phyloP scores from a whole-genome alignment of 2,329 filamentous ascomycete species.

The Pseudocercospora fijiensis region DNA sequence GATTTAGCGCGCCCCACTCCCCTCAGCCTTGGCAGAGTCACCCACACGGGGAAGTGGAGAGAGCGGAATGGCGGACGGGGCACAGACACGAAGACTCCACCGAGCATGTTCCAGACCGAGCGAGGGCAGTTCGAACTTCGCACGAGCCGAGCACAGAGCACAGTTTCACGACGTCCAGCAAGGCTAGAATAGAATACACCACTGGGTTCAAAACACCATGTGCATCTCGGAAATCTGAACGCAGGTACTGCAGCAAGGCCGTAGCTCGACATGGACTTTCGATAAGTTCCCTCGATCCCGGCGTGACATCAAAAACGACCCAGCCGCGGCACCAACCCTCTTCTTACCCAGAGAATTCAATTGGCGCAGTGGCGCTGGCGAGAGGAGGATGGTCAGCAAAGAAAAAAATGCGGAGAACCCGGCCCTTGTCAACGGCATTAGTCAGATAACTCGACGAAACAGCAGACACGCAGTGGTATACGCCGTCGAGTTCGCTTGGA shows the following conservation, averaged over 20 bases:
- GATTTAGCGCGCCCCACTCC: background rate
- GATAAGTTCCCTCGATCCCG: background rate
- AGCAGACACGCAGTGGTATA: background rate
- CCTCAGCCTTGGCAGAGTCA: background rate
- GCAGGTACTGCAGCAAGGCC: background rate
- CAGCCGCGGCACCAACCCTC: background rate
- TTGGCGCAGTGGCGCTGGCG: background rate
- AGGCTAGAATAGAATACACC: background rate
- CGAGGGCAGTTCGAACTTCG: background rate
- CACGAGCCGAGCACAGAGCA: too few species aligned
- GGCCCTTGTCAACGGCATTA: background rate
- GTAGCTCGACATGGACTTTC: background rate
- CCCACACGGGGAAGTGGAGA: background rate
- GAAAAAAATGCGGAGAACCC: slow-evolving; percentile 9
- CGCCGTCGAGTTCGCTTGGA: background rate
- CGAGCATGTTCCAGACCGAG: background rate
- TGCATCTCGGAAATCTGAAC: background rate
- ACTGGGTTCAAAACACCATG: background rate
- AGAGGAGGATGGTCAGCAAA: slow-evolving; percentile 8
- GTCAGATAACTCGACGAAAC: background rate
- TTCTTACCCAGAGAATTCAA: background rate
- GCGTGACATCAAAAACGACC: background rate
- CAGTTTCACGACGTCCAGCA: background rate
- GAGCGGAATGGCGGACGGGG: background rate
- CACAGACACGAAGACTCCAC: background rate